phyloP scores from a whole-genome alignment of 257 asterid genomes.

The Plantago ovata region DNA sequence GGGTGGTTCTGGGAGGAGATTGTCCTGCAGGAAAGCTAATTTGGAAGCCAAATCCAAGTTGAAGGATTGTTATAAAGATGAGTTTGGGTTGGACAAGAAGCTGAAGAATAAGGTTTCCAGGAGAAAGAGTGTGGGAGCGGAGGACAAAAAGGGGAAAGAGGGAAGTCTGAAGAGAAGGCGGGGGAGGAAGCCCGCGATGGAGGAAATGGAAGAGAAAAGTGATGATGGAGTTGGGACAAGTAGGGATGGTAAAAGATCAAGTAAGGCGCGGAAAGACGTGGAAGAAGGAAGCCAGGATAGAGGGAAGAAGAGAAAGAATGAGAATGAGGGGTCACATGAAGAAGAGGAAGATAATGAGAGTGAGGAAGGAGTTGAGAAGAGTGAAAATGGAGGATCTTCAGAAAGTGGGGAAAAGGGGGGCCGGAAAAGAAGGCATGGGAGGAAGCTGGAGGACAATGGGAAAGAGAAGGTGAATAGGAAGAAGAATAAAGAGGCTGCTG shows the following conservation, averaged over 20 bases:
- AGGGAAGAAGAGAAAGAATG: too few species aligned
- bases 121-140: too few species aligned
- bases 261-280: neutral
- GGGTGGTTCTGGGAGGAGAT: too few species aligned
- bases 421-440: neutral
- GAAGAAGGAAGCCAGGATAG: neutral
- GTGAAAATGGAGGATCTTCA: neutral
- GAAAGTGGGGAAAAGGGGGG: neutral
- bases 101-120: too few species aligned
- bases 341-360: neutral
- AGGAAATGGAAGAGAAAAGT: neutral
- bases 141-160: too few species aligned
- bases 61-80: too few species aligned
- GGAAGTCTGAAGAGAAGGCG: neutral
- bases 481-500: neutral
- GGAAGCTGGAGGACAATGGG: neutral
- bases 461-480: neutral
- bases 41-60: too few species aligned
- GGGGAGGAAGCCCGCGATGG: neutral
- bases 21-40: too few species aligned
- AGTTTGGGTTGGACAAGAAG: too few species aligned
- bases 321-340: constrained; percentile 14
- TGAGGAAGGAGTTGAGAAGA: neutral
- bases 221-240: neutral
- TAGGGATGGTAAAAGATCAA: neutral